These are phyloP conservation scores for Botrytis byssoidea DNA, from an alignment of 2,329 filamentous ascomycete genomes.

Conservation along the genomic window DNA sequence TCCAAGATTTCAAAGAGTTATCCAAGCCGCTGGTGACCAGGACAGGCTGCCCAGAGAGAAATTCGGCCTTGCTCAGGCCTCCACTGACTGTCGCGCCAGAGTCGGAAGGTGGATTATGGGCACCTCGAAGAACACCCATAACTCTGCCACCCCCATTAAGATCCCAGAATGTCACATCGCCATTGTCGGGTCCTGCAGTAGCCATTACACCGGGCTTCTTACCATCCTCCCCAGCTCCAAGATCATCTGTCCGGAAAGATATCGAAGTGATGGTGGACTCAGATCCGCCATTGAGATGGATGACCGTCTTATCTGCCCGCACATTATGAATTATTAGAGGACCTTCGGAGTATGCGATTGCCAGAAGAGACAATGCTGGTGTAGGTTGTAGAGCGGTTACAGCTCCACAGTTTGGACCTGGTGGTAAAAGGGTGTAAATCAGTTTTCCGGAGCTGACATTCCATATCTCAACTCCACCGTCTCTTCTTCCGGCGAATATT, in stretches of 20 bases:
- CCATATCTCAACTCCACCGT: slow-evolving; percentile 95
- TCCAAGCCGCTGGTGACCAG: slow-evolving; percentile 88
- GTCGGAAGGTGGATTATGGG: slow-evolving; percentile 71
- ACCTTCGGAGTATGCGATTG: slow-evolving; percentile 82
- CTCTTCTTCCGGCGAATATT: slow-evolving; percentile 80
- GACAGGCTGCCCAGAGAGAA: slow-evolving; percentile 83
- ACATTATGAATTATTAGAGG: slow-evolving; percentile 79
- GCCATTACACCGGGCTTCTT: slow-evolving; percentile 89
- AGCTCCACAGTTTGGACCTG: slow-evolving; percentile 67
- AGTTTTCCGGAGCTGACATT: slow-evolving; percentile 91
- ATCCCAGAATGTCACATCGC: slow-evolving; percentile 96
- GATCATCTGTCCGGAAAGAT: slow-evolving; percentile 83
- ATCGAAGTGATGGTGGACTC: slow-evolving; percentile 74
- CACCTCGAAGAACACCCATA: slow-evolving; percentile 81
- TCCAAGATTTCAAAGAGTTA: slow-evolving; percentile 94
- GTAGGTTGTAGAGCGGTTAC: slow-evolving; percentile 87
- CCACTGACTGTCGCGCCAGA: slow-evolving; percentile 57
- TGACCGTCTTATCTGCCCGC: slow-evolving; percentile 68
- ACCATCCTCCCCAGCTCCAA: slow-evolving; percentile 85
- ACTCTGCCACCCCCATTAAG: slow-evolving; percentile 84
- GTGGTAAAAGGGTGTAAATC: slow-evolving; percentile 83
- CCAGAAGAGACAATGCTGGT: slow-evolving; percentile 79
- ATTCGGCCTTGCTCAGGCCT: slow-evolving; percentile 84
- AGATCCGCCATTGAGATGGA: slow-evolving; percentile 67
- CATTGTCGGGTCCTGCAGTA: slow-evolving; percentile 73